Conservation (phyloP, 768 basidiomycete genomes). For the Panus rudis region DNA sequence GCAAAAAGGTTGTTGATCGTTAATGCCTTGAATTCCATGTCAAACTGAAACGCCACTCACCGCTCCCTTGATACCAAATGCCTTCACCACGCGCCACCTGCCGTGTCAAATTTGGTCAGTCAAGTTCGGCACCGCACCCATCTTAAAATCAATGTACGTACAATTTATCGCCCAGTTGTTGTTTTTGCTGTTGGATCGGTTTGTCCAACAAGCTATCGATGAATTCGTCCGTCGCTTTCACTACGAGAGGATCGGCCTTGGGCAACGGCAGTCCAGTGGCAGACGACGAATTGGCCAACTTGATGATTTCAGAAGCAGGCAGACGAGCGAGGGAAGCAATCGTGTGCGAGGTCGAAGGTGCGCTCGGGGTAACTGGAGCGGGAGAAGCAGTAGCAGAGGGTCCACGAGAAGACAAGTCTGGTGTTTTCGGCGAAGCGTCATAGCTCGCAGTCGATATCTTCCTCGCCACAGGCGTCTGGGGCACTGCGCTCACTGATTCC, state of each 20-base stretch:
- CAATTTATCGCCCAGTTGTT: slow-evolving; percentile 19
- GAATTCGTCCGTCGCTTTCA: slow-evolving; percentile 68
- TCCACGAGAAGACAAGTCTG: slow-evolving; percentile 69
- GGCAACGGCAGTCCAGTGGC: slow-evolving; percentile 50
- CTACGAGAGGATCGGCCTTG: slow-evolving; percentile 63
- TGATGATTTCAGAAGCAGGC: slow-evolving; percentile 70
- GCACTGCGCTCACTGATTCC: slow-evolving; percentile 31
- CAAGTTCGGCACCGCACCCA: no score
- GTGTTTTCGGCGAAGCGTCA: slow-evolving; percentile 57
- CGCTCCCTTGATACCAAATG: slow-evolving; percentile 75
- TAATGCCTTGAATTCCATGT: neutral
- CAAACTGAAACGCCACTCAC: slow-evolving; percentile 33
- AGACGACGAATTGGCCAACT: slow-evolving; percentile 42
- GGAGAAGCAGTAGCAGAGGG: slow-evolving; percentile 69
- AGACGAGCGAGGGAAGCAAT: slow-evolving; percentile 64
- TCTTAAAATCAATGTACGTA: slow-evolving; percentile 5
- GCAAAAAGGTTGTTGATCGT: slow-evolving; percentile 5
- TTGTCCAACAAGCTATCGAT: slow-evolving; percentile 82
- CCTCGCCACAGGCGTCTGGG: slow-evolving; percentile 59
- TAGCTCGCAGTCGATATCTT: slow-evolving; percentile 33
- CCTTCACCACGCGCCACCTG: slow-evolving; percentile 55
- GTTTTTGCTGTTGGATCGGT: slow-evolving; percentile 41
- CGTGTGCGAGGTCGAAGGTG: slow-evolving; percentile 40
- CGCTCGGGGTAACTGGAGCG: slow-evolving; percentile 53
- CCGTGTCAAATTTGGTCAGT: neutral